Evolutionary conservation across 805 yeast species (phyloP), one percentile per base, ranked within the genome.

Genomic region (Ogataea thermomethanolica): DNA sequence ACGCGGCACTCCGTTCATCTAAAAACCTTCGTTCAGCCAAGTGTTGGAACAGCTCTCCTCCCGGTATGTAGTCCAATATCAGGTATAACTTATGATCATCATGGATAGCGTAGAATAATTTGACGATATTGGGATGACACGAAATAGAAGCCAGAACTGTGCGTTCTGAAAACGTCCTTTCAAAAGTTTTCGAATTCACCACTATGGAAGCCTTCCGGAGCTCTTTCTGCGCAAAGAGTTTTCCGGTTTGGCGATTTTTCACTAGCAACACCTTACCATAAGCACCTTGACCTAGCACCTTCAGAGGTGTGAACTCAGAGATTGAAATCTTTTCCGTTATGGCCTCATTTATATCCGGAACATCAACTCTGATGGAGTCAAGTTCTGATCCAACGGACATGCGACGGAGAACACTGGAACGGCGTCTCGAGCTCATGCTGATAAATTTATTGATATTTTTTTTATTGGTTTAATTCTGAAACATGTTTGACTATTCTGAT

Each of bases 241-340:
- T 71, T 1, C 80, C 79, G 0, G 85, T 74, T 10, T 64, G 48
- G 33, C 58, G 65, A 55, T 85, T 86, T 29, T 78, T 75, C 1
- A 86, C 95, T 12, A 87, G 64, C 11, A 83, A 57, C 3, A 87
- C 96, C 58, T 84, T 86, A 3, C 96, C 95, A 51, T 85, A 87
- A 0, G 95, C 90, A 6, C 96, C 96, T 39, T 80, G 75, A 0
- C 96, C 96, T 7, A 87, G 65, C 0, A 85, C 88, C 52, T 77
- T 81, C 4, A 88, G 57, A 2, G 82, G 82, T 48, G 70, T 77
- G 53, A 87, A 87, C 55, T 87, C 93, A 5, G 46, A 4, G 69
- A 75, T 4, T 65, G 20, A 20, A 3, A 43, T 45, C 23, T 43
- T 48, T 8, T 31, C 6, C 6, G 9, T 32, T 4, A 24, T 25